These are phyloP conservation scores for Biscutella laevigata DNA, from an alignment of 441 rosid genomes.

Conservation along the genomic window DNA sequence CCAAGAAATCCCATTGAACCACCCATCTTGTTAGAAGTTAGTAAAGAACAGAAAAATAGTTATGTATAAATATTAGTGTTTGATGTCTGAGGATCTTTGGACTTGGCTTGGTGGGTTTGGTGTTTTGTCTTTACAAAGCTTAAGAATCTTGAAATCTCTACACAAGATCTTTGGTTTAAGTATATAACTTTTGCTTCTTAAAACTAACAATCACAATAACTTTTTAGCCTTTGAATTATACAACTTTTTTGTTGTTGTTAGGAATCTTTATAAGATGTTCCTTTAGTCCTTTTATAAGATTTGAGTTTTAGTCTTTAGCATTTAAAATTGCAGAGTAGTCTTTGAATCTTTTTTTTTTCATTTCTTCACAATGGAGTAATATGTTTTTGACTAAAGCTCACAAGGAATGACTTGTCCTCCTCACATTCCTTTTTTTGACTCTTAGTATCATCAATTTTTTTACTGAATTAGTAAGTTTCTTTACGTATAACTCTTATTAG, in stretches of 20 bases:
- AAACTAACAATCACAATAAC: neutral
- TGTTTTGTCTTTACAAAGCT: conserved; percentile 20
- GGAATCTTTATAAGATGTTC: too few species aligned
- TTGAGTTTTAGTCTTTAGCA: too few species aligned
- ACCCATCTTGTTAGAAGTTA: conserved; percentile 36
- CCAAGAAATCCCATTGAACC: conserved; percentile 45
- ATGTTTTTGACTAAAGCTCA: neutral
- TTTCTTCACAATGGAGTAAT: conserved; percentile 6
- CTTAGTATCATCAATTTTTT: too few species aligned
- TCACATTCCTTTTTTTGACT: too few species aligned
- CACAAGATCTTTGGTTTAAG: conserved; percentile 14
- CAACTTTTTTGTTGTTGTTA: too few species aligned
- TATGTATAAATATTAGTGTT: conserved; percentile 7
- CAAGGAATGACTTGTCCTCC: conserved; percentile 8
- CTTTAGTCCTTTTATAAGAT: too few species aligned
- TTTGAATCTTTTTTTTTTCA: too few species aligned
- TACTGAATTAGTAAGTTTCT: too few species aligned
- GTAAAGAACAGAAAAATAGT: neutral
- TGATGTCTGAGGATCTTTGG: neutral
- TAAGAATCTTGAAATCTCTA: conserved; percentile 13
- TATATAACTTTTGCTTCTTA: conserved; percentile 5
- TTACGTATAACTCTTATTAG: too few species aligned
- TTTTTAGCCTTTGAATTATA: neutral
- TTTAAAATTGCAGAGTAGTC: too few species aligned
- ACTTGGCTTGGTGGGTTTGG: conserved; percentile 18